Conservation (phyloP, 257 asterid genomes). For the Fraxinus excelsior region DNA sequence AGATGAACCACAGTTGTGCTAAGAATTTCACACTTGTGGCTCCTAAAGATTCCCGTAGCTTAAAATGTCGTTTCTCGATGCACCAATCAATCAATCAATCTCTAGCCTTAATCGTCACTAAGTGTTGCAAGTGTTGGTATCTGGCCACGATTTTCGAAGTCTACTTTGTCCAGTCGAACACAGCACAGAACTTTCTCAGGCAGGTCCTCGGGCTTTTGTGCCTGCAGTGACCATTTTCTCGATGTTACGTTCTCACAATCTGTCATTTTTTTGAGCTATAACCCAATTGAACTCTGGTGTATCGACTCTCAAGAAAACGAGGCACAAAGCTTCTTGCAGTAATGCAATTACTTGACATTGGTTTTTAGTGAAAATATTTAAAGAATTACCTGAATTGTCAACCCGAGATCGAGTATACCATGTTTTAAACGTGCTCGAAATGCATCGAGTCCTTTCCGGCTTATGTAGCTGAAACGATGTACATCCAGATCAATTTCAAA, state of each 20-base stretch:
- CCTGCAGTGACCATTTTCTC: constrained; percentile 49
- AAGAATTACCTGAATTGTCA: constrained; percentile 77
- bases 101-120: constrained; percentile 14
- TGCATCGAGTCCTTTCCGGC: constrained; percentile 80
- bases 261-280: neutral
- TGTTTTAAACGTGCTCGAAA: constrained; percentile 70
- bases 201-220: constrained; percentile 70
- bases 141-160: constrained; percentile 63
- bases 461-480: constrained; percentile 87
- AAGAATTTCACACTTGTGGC: constrained; percentile 3
- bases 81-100: neutral
- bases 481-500: constrained; percentile 93
- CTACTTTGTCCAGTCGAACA: constrained; percentile 63
- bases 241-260: neutral
- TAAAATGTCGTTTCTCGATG: constrained; percentile 20
- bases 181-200: constrained; percentile 91
- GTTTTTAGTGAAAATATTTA: neutral
- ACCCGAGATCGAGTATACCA: constrained; percentile 82
- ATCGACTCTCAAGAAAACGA: neutral
- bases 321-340: neutral
- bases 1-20: constrained; percentile 4
- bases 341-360: neutral
- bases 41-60: constrained; percentile 4
- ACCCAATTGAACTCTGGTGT: neutral
- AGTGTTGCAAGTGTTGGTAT: constrained; percentile 55